Evolutionary conservation across 179 eudicot species (phyloP), one percentile per base, ranked within the genome.

Genomic region (Gypsophila paniculata): DNA sequence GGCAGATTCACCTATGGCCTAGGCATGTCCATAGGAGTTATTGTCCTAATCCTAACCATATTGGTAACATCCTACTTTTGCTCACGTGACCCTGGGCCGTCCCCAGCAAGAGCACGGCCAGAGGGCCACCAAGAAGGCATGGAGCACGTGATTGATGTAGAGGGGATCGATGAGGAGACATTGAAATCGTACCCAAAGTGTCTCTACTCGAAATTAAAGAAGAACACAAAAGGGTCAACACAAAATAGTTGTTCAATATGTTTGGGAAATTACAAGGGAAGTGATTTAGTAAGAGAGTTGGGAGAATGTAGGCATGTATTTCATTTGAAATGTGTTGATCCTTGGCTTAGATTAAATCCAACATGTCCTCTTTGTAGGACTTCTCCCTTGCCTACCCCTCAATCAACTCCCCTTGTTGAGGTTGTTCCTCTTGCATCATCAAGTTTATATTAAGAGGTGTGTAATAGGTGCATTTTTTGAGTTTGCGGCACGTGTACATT

Each of bases 21-120:
- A 61, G 96, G 92, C 0, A 77, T 92, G 6, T 90, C 98, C 2
- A 77, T 89, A 36, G 98, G 98, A 5, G 79, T 92, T 17, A 86
- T 90, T 25, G 76, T 92, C 54, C 83, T 92, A 59, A 90, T 92
- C 76, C 83, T 92, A 26, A 90, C 96, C 32, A 92, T 92, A 23
- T 88, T 95, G 25, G 70, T 92, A 0, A 84, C 91, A n/a, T 87
- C 98, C 11, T 92, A 88, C 75, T 92, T 80, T 61, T 93, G 98
- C 71, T 81, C 91, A 15, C 80, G 92, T 15, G 67, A 80, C 26
- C 22, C 53, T 29, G 71, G 17, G 2, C 10, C 68, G 5, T 12
- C 14, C 8, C 46, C 70, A 53, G 12, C 76, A 19, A 8, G 26
- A 17, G 11, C 26, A 57, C 22, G 21, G 0, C 6, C 67, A 10